Percentiles rank a stretch among this genome's conserved stretches.
Conservation (phyloP, 2,329 filamentous ascomycete species). For the Ceratocystis colombiana region DNA sequence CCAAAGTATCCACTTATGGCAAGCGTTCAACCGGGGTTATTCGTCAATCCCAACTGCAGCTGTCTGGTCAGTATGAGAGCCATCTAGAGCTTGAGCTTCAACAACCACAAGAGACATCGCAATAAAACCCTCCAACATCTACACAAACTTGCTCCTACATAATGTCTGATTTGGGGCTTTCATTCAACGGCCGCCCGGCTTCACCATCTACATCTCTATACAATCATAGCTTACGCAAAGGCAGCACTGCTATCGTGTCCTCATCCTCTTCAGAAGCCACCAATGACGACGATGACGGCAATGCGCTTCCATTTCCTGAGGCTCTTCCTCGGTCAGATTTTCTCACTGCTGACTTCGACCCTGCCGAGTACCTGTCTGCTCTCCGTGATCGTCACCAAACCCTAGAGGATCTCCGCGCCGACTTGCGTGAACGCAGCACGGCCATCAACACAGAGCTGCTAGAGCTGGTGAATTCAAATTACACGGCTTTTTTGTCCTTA, state of each 20-base stretch:
- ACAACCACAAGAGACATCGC: neutral
- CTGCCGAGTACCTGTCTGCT: constrained; percentile 68
- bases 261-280: constrained; percentile 30
- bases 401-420: constrained; percentile 80
- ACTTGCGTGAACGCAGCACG: constrained; percentile 70
- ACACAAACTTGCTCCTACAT: neutral
- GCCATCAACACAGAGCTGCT: constrained; percentile 76
- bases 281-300: constrained; percentile 44
- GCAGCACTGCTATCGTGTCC: constrained; percentile 19
- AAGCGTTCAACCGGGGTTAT: constrained; percentile 10
- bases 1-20: neutral
- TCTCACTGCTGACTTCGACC: constrained; percentile 64
- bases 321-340: constrained; percentile 79
- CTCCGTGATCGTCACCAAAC: constrained; percentile 83
- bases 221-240: constrained; percentile 17
- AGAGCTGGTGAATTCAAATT: constrained; percentile 91
- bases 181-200: constrained; percentile 14
- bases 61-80: neutral
- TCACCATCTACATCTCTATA: constrained; percentile 22
- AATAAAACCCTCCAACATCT: neutral
- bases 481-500: constrained; percentile 77
- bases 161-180: constrained; percentile 17
- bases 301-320: constrained; percentile 74
- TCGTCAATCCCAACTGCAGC: constrained; percentile 3
- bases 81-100: neutral